A percentile compares a stretch with the other conserved stretches of the same genome.
These are phyloP conservation scores for Globisporangium nagaii DNA, from an alignment of 352 stramenopile genomes.

Conservation along the genomic window DNA sequence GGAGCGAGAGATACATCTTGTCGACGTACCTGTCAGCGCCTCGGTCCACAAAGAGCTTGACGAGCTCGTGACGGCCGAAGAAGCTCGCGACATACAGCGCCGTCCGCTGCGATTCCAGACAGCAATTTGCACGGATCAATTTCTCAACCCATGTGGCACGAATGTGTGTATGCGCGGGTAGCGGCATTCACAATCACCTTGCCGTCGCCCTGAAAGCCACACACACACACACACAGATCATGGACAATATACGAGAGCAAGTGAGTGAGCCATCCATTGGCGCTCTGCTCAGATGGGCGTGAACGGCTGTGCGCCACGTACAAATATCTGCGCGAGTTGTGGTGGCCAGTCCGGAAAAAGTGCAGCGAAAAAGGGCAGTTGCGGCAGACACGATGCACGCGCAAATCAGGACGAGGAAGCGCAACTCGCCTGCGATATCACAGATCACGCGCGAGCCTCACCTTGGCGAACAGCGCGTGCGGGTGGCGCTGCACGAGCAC, in stretches of 20 bases:
- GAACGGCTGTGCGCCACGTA: too few species aligned
- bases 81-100: conserved; percentile 67
- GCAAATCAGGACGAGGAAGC: too few species aligned
- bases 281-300: not conserved
- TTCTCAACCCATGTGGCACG: not conserved
- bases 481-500: conserved; percentile 19
- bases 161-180: too few species aligned
- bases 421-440: not conserved
- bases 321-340: too few species aligned
- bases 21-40: conserved; percentile 64
- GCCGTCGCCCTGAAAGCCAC: conserved; percentile 4
- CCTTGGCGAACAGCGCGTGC: conserved; percentile 34
- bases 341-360: too few species aligned
- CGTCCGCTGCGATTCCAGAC: conserved; percentile 26
- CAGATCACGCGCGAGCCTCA: conserved; percentile 14
- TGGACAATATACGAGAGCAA: not conserved
- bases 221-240: conserved; percentile 4
- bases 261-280: too few species aligned
- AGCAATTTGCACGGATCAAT: not conserved
- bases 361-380: too few species aligned
- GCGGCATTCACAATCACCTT: too few species aligned
- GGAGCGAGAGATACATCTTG: not conserved
- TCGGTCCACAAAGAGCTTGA: conserved; percentile 34
- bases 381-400: too few species aligned
- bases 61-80: conserved; percentile 45